Base-by-base conservation (phyloP, 2,329 filamentous ascomycete genomes). In the Acephala macrosclerotiorum region DNA sequence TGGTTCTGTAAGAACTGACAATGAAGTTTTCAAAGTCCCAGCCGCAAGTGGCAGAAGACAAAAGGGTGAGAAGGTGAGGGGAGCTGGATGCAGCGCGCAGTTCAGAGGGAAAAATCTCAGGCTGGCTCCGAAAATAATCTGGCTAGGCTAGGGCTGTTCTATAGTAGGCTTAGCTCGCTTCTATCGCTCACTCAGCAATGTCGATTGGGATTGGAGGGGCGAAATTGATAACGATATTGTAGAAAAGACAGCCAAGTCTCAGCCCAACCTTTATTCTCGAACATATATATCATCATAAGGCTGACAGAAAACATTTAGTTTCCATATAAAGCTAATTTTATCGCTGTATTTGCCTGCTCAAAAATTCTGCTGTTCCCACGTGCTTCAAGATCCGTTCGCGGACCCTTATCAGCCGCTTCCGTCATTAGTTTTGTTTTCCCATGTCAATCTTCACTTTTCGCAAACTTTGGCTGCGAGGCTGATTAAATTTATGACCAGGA, bases 31-130 rank as follows among this genome's bases (percentile, higher is more conserved):
- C 58, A 33, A 63, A 68, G 70, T 74, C 74, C 70, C 68, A 68
- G 75, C 75, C 75, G 75, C 74, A 70, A 63, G 75, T 76, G 74
- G 75, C 74, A 75, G 67, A 71, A 73, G 71, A 73, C 63, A 51
- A 51, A 61, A 66, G 57, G 61, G 58, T 56, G 42, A 45, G 49
- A 64, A 61, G 63, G 58, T 33, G 58, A 53, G 59, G 60, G 61
- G 58, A 64, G 20, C 29, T 58, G 53, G 55, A 60, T 29, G 42
- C 36, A 60, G 56, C 56, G 20, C 49, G 20, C 49, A 53, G 45
- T 49, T 25, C 42, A 47, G 59, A 67, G 55, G 57, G 26, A 26
- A 51, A 64, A 61, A 61, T 33, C 38, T 57, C 36, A 40, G n/a
- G n/a, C 16, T 29, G 58, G 42, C 49, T 16, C 49, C 49, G 45